Base-by-base conservation (phyloP, 768 basidiomycete genomes). In the Grammothele lineata region DNA sequence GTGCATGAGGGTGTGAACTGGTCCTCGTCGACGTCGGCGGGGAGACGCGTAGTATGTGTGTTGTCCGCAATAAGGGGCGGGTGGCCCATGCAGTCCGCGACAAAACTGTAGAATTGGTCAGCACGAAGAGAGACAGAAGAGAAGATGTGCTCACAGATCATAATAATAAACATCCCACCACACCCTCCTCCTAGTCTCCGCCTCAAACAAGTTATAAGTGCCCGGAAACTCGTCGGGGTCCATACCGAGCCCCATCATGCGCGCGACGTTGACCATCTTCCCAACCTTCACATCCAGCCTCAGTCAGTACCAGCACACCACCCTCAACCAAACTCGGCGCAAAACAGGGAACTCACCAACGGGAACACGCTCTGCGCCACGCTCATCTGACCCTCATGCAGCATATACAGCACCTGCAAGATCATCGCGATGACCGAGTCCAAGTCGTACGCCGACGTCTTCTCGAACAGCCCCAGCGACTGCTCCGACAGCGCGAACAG, bases 111-210 rank as follows among this genome's bases (percentile, higher is more conserved):
- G 5, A 22, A 22, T 40, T 30, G 9, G 30, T 42, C 19, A 41
- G 44, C 32, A 41, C 34, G 36, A 40, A 18, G 36, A 35, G 4
- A 14, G 11, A 3, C 15, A 7, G 32, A 33, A 7, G 24, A 24
- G 17, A 35, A 15, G n/a, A 15, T 5, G 6, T n/a, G 76, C 85
- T 56, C 61, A 89, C 88, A 83, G 59, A 62, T 91, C 89, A 61
- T 81, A 88, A 63, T 77, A 87, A 59, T 80, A 75, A 10, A 88
- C 71, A 43, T 87, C 83, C 88, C 88, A 91, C 85, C 88, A 88
- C 5, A 87, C 62, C 52, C 81, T 65, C 47, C 78, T 63, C 45
- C 80, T 65, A 40, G 71, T 65, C 62, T 78, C 76, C 10, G 73
- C 74, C 39, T 80, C 73, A 37, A 75, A 79, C 2, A 77, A 62